These are phyloP conservation scores for Schwanniomyces occidentalis DNA, from an alignment of 805 yeast genomes.

Conservation along the genomic window DNA sequence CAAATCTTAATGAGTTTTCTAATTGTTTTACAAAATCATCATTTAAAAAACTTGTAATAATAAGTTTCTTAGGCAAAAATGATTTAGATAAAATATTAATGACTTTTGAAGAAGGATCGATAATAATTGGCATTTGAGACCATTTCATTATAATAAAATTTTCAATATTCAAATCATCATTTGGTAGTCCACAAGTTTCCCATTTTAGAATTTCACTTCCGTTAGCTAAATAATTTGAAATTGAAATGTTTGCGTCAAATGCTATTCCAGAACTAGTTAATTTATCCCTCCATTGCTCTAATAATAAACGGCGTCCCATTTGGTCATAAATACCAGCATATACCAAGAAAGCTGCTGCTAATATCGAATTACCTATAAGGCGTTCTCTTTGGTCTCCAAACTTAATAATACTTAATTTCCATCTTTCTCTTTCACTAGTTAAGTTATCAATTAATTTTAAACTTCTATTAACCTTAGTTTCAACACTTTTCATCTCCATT, in stretches of 20 bases:
- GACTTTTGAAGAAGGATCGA: conserved; percentile 68
- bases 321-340: conserved; percentile 65
- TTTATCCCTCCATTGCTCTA: conserved; percentile 34
- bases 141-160: conserved; percentile 57
- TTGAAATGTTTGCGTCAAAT: conserved; percentile 35
- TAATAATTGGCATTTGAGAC: conserved; percentile 51
- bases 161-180: conserved; percentile 62
- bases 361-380: conserved; percentile 63
- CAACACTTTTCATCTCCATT: conserved; percentile 64
- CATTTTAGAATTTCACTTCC: conserved; percentile 47
- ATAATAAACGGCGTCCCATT: conserved; percentile 37
- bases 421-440: conserved; percentile 66
- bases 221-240: conserved; percentile 39
- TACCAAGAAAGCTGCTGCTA: conserved; percentile 60
- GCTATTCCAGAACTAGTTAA: conserved; percentile 37
- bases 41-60: conserved; percentile 71
- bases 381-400: conserved; percentile 47
- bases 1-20: conserved; percentile 83
- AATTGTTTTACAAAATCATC: conserved; percentile 63
- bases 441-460: conserved; percentile 60
- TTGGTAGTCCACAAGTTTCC: conserved; percentile 53
- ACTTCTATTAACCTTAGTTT: conserved; percentile 62
- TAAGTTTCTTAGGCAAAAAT: conserved; percentile 35
- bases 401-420: conserved; percentile 60
- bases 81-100: conserved; percentile 38